Evolutionary conservation across 345 rosid genomes (phyloP).

Genomic region (Salix exigua): DNA sequence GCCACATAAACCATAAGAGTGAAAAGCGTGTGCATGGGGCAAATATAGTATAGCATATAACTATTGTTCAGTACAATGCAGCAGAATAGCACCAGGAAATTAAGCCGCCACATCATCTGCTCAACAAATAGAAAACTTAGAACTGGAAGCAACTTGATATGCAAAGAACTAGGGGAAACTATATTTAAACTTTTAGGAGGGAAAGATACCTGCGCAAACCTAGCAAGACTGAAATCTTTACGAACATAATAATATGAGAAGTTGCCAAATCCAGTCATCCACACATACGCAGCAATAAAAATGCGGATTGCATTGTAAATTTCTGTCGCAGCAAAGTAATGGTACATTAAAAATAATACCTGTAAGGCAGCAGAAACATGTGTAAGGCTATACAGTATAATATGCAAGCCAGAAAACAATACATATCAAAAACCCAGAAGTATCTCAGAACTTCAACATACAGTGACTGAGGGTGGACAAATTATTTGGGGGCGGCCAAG

Average conservation of each 20-base stretch:
- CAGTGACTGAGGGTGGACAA: too few species aligned
- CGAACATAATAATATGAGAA: slow-evolving; percentile 97
- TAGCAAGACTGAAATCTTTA: slow-evolving; percentile 86
- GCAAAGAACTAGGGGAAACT: slow-evolving; percentile 6
- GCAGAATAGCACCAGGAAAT: slow-evolving; percentile 84
- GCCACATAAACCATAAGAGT: slow-evolving; percentile 98
- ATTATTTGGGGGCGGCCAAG: too few species aligned
- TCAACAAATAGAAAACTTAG: slow-evolving; percentile 19
- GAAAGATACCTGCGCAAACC: slow-evolving; percentile 89
- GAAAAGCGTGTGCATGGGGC: slow-evolving; percentile 99
- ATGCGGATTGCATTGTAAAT: slow-evolving; percentile 88
- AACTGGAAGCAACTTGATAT: slow-evolving; percentile 22
- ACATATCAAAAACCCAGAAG: slow-evolving; percentile 11
- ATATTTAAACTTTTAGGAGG: not conserved
- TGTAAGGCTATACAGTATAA: slow-evolving; percentile 5
- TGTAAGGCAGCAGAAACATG: slow-evolving; percentile 34
- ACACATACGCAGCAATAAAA: slow-evolving; percentile 95
- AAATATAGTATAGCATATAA: slow-evolving; percentile 89
- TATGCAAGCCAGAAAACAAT: not conserved
- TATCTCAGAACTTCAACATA: not conserved
- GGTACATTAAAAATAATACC: slow-evolving; percentile 99
- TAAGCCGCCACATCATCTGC: slow-evolving; percentile 99
- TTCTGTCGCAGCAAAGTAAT: slow-evolving; percentile 97
- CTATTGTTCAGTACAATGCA: slow-evolving; percentile 83
- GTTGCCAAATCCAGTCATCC: slow-evolving; percentile 99